Conservation (phyloP, 495 filamentous ascomycete genomes). For the Tricharina praecox region DNA sequence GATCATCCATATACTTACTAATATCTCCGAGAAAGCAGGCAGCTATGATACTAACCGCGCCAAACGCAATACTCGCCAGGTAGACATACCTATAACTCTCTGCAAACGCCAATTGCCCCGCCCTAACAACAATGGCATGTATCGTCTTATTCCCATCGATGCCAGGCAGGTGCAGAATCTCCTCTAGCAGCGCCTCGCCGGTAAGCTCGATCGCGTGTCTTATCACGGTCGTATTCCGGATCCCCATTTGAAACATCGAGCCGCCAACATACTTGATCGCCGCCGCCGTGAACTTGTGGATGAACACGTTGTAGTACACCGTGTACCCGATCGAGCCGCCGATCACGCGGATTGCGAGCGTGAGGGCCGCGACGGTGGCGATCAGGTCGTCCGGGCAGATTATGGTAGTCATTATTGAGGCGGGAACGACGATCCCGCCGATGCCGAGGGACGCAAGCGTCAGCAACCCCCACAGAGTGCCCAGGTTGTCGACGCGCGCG, state of each 20-base stretch:
- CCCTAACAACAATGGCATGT: conserved; percentile 41
- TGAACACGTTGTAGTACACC: conserved; percentile 62
- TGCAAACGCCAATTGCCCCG: conserved; percentile 46
- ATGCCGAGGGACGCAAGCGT: conserved; percentile 51
- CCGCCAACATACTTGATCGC: conserved; percentile 37
- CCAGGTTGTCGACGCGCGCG: conserved; percentile 41
- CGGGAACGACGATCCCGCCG: conserved; percentile 56
- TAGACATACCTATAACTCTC: conserved; percentile 53
- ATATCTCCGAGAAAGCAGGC: conserved; percentile 49
- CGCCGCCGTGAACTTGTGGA: conserved; percentile 42
- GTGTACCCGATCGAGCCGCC: conserved; percentile 56
- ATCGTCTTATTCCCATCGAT: conserved; percentile 37
- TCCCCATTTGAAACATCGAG: conserved; percentile 37
- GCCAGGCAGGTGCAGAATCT: conserved; percentile 39
- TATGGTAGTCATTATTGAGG: conserved; percentile 54
- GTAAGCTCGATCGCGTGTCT: conserved; percentile 40
- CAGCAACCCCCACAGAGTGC: conserved; percentile 44
- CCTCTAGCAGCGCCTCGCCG: conserved; percentile 36
- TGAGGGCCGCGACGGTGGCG: conserved; percentile 57
- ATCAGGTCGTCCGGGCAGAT: conserved; percentile 58
- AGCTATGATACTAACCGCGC: conserved; percentile 43
- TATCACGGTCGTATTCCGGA: conserved; percentile 33
- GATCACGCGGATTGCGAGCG: conserved; percentile 53
- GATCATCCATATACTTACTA: conserved; percentile 48
- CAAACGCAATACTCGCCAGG: conserved; percentile 51